Evolutionary conservation across 805 yeast genomes (phyloP).

Genomic region (Yarrowia hollandica): DNA sequence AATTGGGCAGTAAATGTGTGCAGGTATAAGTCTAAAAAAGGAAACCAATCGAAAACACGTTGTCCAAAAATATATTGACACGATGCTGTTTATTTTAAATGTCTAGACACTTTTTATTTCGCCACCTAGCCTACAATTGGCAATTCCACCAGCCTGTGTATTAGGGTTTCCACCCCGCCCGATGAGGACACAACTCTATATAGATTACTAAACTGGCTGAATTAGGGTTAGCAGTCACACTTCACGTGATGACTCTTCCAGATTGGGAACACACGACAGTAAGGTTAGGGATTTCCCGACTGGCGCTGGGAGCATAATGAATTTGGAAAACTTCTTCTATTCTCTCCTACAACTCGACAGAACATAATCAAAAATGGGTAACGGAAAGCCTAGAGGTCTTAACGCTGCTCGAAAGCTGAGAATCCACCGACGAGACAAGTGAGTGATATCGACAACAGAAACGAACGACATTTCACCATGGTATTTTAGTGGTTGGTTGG

Average conservation of each 20-base stretch:
- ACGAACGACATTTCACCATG: neutral
- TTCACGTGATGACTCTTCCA: conserved; percentile 23
- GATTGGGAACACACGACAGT: conserved; percentile 8
- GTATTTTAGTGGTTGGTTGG: too few relatives aligned
- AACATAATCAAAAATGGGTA: conserved; percentile 74
- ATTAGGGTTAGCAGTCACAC: conserved; percentile 28
- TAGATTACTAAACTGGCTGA: neutral
- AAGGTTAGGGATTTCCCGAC: conserved; percentile 29
- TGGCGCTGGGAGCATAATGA: conserved; percentile 29
- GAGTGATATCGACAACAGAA: conserved; percentile 40
- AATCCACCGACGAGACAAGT: conserved; percentile 98
- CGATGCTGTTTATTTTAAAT: too few relatives aligned
- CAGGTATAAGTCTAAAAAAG: too few relatives aligned
- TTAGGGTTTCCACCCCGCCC: too few relatives aligned
- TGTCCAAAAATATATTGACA: too few relatives aligned
- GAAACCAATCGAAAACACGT: too few relatives aligned
- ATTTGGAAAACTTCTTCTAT: conserved; percentile 26
- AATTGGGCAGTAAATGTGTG: too few relatives aligned
- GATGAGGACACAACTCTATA: too few relatives aligned
- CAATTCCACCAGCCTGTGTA: too few relatives aligned
- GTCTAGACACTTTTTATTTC: too few relatives aligned
- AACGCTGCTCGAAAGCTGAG: conserved; percentile 99
- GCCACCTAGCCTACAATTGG: too few relatives aligned
- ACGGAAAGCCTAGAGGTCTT: conserved; percentile 99
- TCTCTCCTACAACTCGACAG: conserved; percentile 30